Conservation (phyloP, 768 basidiomycete species). For the Tulasnella sp. region DNA sequence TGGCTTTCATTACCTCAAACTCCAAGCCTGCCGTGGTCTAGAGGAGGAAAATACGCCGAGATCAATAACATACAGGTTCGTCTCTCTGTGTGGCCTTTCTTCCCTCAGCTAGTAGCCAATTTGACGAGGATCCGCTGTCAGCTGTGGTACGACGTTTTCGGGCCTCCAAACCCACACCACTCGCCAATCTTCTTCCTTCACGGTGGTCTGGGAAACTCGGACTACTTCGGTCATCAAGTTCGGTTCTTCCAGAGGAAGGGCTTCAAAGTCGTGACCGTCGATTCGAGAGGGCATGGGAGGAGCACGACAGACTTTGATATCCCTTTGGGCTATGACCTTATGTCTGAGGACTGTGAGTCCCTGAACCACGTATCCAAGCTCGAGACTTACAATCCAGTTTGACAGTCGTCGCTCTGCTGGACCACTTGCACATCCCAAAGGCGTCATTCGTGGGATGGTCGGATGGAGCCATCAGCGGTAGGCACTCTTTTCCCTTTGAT, state of each 20-base stretch:
- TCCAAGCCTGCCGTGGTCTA: neutral
- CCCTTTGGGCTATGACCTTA: slow-evolving; percentile 22
- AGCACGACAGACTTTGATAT: slow-evolving; percentile 7
- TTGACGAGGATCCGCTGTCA: neutral
- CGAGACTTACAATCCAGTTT: neutral
- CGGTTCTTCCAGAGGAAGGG: neutral
- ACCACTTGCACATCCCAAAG: slow-evolving; percentile 13
- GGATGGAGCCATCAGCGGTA: slow-evolving; percentile 18
- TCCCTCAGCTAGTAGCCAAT: neutral
- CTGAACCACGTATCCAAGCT: neutral
- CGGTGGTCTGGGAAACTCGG: slow-evolving; percentile 25
- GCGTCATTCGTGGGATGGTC: slow-evolving; percentile 29
- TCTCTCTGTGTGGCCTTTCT: neutral
- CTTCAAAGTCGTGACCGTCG: slow-evolving; percentile 3
- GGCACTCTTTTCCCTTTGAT: neutral
- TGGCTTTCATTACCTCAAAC: slow-evolving; percentile 25
- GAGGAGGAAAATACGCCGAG: slow-evolving; percentile 5
- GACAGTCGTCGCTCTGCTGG: slow-evolving; percentile 12
- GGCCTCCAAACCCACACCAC: neutral
- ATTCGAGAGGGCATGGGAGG: slow-evolving; percentile 26
- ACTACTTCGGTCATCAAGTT: slow-evolving; percentile 25
- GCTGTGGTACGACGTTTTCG: slow-evolving; percentile 25
- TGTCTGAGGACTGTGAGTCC: slow-evolving; percentile 21
- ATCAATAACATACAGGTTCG: slow-evolving; percentile 19
- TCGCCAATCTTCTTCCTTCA: slow-evolving; percentile 24